Evolutionary conservation across 805 yeast genomes (phyloP).

Genomic region (Metschnikowia baotianmanensis): DNA sequence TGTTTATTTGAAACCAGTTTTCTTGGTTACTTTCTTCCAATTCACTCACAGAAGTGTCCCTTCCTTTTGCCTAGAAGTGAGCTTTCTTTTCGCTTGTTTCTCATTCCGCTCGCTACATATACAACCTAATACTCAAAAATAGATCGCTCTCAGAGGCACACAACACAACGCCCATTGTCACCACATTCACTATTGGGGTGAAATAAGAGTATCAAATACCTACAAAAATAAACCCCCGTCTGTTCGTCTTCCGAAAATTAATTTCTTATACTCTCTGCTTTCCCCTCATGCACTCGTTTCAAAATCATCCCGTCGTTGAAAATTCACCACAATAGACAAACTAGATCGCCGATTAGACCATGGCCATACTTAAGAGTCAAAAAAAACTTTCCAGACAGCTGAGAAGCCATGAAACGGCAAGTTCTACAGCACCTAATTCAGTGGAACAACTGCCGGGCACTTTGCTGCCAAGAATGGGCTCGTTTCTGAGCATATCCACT

Average conservation of each 20-base stretch:
- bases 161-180: not conserved
- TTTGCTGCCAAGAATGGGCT: not conserved
- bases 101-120: no score
- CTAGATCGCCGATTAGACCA: not conserved
- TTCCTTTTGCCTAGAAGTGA: no score
- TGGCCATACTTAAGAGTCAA: slow-evolving; percentile 7
- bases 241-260: not conserved
- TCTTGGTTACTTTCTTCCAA: not conserved
- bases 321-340: not conserved
- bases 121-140: no score
- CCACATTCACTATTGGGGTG: not conserved
- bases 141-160: not conserved
- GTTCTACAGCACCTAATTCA: not conserved
- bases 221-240: no score
- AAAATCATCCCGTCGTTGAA: not conserved
- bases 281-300: slow-evolving; percentile 5
- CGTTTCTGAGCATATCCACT: not conserved
- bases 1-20: not conserved
- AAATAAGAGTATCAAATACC: no score
- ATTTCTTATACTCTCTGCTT: not conserved
- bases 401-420: not conserved
- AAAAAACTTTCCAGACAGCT: slow-evolving; percentile 1
- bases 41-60: not conserved
- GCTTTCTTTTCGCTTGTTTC: no score
- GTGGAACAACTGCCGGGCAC: not conserved